These are phyloP conservation scores for Vanderwaltozyma yarrowii DNA, from an alignment of 805 yeast genomes.

Conservation along the genomic window DNA sequence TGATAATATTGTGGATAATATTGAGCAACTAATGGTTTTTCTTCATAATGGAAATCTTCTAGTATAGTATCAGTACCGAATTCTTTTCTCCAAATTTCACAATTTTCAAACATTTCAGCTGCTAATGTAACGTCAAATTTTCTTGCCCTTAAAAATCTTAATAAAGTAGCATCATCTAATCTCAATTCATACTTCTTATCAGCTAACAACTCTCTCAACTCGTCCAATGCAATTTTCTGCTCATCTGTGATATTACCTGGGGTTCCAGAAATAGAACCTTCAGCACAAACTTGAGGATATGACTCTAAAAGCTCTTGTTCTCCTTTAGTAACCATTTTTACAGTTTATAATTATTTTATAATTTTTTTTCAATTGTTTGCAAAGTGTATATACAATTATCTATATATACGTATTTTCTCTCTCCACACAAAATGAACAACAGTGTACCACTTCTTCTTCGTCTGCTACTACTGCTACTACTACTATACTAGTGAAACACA, in stretches of 20 bases:
- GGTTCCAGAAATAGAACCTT: conserved; percentile 58
- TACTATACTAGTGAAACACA: too few species aligned
- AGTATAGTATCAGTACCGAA: conserved; percentile 82
- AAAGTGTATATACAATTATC: too few species aligned
- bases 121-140: conserved; percentile 81
- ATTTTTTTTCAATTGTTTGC: too few species aligned
- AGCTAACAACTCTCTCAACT: conserved; percentile 46
- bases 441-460: too few species aligned
- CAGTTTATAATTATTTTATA: too few species aligned
- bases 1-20: conserved; percentile 96
- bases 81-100: conserved; percentile 87
- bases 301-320: conserved; percentile 35
- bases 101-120: conserved; percentile 67
- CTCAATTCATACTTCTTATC: conserved; percentile 65
- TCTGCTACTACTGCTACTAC: too few species aligned
- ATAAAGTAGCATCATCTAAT: conserved; percentile 74
- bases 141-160: conserved; percentile 89
- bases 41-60: conserved; percentile 82
- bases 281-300: conserved; percentile 63
- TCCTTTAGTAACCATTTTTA: not conserved
- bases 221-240: conserved; percentile 50
- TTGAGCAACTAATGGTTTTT: conserved; percentile 80
- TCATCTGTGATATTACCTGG: conserved; percentile 69
- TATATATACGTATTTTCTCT: too few species aligned
- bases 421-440: too few species aligned